These are phyloP conservation scores for Aspergillus sojae DNA, from an alignment of 2,329 filamentous ascomycete genomes.

Conservation along the genomic window DNA sequence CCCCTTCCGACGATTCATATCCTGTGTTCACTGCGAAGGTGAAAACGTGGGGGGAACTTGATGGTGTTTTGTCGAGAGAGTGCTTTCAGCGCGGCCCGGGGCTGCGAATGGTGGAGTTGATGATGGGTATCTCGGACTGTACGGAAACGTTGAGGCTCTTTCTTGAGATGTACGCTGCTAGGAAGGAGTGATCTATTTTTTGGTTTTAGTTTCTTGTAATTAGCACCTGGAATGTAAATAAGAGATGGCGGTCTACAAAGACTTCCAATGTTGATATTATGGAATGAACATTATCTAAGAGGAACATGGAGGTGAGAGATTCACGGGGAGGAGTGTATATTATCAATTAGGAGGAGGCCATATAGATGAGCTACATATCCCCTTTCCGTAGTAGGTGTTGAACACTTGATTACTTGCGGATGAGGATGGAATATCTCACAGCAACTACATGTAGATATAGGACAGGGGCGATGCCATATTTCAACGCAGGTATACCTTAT, in stretches of 20 bases:
- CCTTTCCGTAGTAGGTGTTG: no score
- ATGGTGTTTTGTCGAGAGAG: neutral
- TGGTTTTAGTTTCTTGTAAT: rapidly evolving
- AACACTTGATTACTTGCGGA: no score
- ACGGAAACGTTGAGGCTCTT: neutral
- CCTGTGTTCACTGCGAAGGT: neutral
- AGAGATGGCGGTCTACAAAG: neutral
- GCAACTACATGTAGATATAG: no score
- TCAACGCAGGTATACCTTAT: no score
- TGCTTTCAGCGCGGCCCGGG: neutral
- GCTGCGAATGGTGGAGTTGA: neutral
- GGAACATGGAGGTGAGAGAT: no score
- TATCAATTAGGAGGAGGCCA: no score
- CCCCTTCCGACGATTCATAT: neutral
- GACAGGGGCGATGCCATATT: no score
- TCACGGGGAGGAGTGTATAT: no score
- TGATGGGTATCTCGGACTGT: neutral
- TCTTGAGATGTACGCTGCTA: neutral
- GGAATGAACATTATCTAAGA: neutral
- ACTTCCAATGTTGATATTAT: neutral
- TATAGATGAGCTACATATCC: no score
- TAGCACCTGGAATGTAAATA: neutral
- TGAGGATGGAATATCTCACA: no score
- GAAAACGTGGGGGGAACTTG: neutral
- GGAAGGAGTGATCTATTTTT: neutral